Conservation (phyloP, 495 filamentous ascomycete genomes). For the Thermothielavioides terrestris region DNA sequence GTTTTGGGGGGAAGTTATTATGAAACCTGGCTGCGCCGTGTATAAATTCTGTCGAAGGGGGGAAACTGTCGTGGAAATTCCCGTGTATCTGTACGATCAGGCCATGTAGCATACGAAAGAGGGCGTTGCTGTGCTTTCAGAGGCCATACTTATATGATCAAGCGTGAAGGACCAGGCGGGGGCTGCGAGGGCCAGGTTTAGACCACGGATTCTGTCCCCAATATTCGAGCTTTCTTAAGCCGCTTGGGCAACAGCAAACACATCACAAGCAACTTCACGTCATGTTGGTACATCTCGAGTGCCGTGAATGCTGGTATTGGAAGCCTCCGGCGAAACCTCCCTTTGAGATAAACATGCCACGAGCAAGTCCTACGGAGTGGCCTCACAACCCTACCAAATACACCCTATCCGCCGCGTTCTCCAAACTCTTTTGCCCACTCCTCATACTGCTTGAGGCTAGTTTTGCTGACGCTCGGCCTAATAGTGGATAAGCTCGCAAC, state of each 20-base stretch:
- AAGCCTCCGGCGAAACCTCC: no score
- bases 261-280: no score
- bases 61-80: neutral
- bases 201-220: no score
- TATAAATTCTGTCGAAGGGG: neutral
- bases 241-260: no score
- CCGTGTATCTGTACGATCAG: conserved; percentile 4
- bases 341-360: conserved; percentile 8
- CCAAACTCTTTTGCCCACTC: conserved; percentile 93
- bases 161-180: neutral
- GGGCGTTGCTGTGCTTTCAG: neutral
- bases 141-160: neutral
- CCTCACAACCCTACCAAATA: neutral
- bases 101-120: neutral
- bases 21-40: neutral
- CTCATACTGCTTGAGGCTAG: conserved; percentile 79
- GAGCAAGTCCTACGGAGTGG: neutral
- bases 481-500: conserved; percentile 77
- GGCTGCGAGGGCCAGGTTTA: neutral
- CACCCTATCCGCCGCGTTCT: conserved; percentile 67
- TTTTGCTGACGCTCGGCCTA: conserved; percentile 78
- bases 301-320: no score
- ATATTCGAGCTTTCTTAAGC: no score
- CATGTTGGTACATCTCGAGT: no score
- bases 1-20: neutral